These are phyloP conservation scores for Lavandula angustifolia DNA, from an alignment of 257 asterid genomes.

Conservation along the genomic window DNA sequence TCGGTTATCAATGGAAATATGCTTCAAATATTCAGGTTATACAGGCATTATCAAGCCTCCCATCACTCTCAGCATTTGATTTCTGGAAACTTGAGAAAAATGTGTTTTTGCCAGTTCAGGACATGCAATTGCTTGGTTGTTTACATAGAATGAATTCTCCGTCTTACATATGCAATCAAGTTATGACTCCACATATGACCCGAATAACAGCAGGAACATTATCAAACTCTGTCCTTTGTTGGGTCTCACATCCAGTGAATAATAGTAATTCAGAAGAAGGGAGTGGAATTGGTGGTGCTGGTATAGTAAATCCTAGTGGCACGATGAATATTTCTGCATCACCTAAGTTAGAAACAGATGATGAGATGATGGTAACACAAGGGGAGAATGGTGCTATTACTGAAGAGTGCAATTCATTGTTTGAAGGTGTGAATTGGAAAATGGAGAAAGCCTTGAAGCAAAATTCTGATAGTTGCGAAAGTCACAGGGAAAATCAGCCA, in stretches of 20 bases:
- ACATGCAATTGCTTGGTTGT: constrained; percentile 26
- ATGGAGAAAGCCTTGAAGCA: constrained; percentile 29
- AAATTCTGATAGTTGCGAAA: constrained; percentile 38
- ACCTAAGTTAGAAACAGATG: constrained; percentile 40
- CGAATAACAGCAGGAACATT: constrained; percentile 29
- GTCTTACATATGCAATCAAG: constrained; percentile 26
- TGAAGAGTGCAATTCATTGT: constrained; percentile 34
- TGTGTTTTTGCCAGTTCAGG: constrained; percentile 26
- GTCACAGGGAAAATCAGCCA: constrained; percentile 32
- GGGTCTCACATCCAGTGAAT: constrained; percentile 30
- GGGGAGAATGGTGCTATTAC: constrained; percentile 32
- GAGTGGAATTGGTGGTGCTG: constrained; percentile 32
- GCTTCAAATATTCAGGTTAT: constrained; percentile 41
- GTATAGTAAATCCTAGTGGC: constrained; percentile 28
- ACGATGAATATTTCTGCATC: constrained; percentile 27
- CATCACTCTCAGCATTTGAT: constrained; percentile 37
- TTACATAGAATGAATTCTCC: constrained; percentile 29
- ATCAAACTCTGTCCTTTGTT: constrained; percentile 31
- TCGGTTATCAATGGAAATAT: constrained; percentile 18
- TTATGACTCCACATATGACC: constrained; percentile 24
- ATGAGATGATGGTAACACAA: constrained; percentile 33
- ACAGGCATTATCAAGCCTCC: constrained; percentile 23
- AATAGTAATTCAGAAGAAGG: constrained; percentile 32
- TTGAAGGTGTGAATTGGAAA: constrained; percentile 35
- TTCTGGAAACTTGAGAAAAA: constrained; percentile 27